These are phyloP conservation scores for Rubia balearica DNA, from an alignment of 305 asterid species.

Conservation along the genomic window DNA sequence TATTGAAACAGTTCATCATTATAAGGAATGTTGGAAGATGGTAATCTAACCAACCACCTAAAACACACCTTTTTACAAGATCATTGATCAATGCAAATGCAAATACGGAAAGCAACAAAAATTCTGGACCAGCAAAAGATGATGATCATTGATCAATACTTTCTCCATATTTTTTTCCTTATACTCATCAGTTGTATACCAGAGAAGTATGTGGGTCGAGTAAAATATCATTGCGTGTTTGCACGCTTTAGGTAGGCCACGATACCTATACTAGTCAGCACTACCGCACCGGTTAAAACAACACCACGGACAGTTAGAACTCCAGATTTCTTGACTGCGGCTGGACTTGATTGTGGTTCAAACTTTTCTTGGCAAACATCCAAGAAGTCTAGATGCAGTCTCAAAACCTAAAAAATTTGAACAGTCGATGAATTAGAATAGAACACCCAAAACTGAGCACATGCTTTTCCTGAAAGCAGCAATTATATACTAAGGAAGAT, in stretches of 20 bases:
- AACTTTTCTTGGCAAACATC: conserved; percentile 25
- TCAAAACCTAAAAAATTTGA: conserved; percentile 46
- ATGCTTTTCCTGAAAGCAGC: neutral
- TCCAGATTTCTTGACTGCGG: conserved; percentile 28
- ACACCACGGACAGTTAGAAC: conserved; percentile 27
- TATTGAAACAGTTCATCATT: no score
- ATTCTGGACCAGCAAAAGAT: neutral
- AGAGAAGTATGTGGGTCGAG: neutral
- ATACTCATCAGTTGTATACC: neutral
- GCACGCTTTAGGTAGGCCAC: conserved; percentile 62
- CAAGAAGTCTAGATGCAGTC: conserved; percentile 51
- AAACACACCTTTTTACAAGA: no score
- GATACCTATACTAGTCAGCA: conserved; percentile 54
- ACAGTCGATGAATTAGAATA: neutral
- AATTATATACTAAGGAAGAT: no score
- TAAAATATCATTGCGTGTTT: conserved; percentile 26
- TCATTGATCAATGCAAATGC: neutral
- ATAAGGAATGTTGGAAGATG: no score
- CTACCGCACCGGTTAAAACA: conserved; percentile 62
- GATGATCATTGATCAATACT: neutral
- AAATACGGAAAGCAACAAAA: neutral
- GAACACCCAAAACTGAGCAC: neutral
- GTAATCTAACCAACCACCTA: no score
- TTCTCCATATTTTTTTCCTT: neutral
- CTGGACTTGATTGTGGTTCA: conserved; percentile 20